Base-by-base conservation (phyloP, 1,139 yeast species). In the Scheffersomyces illinoinensis region DNA sequence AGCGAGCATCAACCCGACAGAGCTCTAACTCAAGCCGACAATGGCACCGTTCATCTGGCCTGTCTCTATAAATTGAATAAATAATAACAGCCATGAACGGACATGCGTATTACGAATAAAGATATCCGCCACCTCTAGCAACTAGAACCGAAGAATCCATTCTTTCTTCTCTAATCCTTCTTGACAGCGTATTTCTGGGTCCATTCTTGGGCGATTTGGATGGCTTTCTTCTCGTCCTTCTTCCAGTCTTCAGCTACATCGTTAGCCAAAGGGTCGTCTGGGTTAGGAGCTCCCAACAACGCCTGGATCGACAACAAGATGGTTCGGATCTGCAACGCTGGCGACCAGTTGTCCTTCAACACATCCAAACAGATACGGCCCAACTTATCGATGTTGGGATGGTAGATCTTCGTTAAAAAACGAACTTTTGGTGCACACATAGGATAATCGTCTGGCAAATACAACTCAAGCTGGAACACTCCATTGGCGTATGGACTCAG, bases 181-280 rank as follows among this genome's bases (percentile, higher is more conserved):
- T 53, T 56, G 52, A 43, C 64, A 19, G 96, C 96, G 72, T 85
- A 92, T 70, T 80, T 77, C 59, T 73, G 75, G 0, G 98, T 93
- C 98, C 98, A 93, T 66, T 89, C 89, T 68, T 79, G 84, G n/a
- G 98, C 98, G 33, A 90, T 93, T 39, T 79, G 84, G 58, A 92
- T 88, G 23, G 98, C 98, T 62, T 81, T 82, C 57, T 83, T 79
- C 74, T 93, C 97, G 69, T 95, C 87, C 64, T 86, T 89, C 71
- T 93, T 90, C 98, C 99, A 95, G 66, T 90, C 95, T 66, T 92
- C 93, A 3, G 99, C 99, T 52, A 95, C 99, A 67, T 95, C 99
- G 70, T 95, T 95, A 46, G 98, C 98, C 64, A 96, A 82, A 1
- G 99, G 99, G 75, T 95, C 99, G 72, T 95, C 97, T 2, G 99